phyloP scores from a whole-genome alignment of 176 grass and related monocot genomes.

The Pontederia crassipes region DNA sequence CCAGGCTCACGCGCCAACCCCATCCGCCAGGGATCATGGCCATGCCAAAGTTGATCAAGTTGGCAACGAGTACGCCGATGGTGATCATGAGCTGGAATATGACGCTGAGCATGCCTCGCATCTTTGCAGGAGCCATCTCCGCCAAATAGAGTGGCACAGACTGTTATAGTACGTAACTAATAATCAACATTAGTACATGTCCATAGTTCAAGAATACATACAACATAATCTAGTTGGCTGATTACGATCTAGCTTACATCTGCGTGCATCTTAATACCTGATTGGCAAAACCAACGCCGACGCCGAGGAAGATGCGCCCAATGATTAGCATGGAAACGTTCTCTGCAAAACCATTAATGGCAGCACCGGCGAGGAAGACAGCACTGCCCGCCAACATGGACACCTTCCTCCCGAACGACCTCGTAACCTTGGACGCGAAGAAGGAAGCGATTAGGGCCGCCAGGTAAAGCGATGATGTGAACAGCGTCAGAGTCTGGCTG shows the following conservation, averaged over 20 bases:
- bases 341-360: not conserved
- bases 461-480: not conserved
- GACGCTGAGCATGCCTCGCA: conserved; percentile 77
- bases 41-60: conserved; percentile 91
- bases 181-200: no score
- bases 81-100: conserved; percentile 37
- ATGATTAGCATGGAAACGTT: not conserved
- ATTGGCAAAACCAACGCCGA: not conserved
- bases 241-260: no score
- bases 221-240: no score
- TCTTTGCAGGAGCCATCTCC: conserved; percentile 81
- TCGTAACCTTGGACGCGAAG: not conserved
- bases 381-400: not conserved
- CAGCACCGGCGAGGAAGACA: not conserved
- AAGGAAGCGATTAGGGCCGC: not conserved
- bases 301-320: not conserved
- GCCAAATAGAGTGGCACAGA: conserved; percentile 72
- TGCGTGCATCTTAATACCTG: not conserved
- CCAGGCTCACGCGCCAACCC: conserved; percentile 81
- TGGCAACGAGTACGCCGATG: conserved; percentile 64
- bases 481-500: not conserved
- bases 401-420: no score
- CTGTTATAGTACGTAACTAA: conserved; percentile 4
- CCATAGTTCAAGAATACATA: no score
- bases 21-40: conserved; percentile 49